Percentiles rank a stretch among this genome's conserved stretches.
These are phyloP conservation scores for Collybia sp. DNA, from an alignment of 768 basidiomycete species.

Conservation along the genomic window DNA sequence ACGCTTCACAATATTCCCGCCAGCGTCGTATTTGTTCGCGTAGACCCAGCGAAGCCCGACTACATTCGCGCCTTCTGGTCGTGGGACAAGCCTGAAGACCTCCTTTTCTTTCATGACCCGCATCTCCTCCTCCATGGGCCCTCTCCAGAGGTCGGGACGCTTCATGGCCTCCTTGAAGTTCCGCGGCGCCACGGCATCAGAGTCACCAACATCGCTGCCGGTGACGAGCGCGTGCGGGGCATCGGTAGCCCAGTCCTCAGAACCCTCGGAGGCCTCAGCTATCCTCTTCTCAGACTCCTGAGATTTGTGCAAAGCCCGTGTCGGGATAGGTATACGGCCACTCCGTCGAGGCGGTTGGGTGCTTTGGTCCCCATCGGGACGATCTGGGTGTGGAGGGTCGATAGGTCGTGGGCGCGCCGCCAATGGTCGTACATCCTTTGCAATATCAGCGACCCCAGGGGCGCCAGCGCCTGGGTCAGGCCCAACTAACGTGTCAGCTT, in stretches of 20 bases:
- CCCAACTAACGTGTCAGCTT: too few species aligned
- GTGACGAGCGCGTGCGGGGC: neutral
- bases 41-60: conserved; percentile 13
- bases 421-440: neutral
- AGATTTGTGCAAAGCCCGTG: neutral
- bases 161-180: conserved; percentile 9
- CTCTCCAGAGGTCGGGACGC: conserved; percentile 8
- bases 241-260: conserved; percentile 2
- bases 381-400: neutral
- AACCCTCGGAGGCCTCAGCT: neutral
- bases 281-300: neutral
- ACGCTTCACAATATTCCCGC: conserved; percentile 17
- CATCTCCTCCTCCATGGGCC: conserved; percentile 13
- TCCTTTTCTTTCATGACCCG: conserved; percentile 11
- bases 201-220: too few species aligned
- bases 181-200: neutral
- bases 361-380: neutral
- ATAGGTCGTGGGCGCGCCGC: neutral
- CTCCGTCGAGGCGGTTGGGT: neutral
- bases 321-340: neutral
- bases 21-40: conserved; percentile 19
- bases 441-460: neutral
- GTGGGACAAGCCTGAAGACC: conserved; percentile 11
- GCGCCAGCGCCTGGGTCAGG: neutral
- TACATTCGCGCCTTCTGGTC: conserved; percentile 1